phyloP scores from a whole-genome alignment of 2,329 filamentous ascomycete species.

The Graphium sp. region DNA sequence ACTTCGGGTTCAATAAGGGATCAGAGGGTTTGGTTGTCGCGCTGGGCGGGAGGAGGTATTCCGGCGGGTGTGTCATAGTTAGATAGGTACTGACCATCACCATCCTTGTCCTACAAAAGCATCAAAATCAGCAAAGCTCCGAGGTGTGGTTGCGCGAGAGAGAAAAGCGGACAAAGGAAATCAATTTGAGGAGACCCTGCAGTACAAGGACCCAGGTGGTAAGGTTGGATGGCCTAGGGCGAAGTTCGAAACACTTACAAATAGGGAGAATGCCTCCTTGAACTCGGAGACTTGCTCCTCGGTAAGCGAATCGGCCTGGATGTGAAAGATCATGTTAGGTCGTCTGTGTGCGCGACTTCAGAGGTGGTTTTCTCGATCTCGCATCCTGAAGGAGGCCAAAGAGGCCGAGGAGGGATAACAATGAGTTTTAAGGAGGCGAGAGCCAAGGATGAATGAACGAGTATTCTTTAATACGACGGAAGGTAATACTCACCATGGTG shows the following conservation, averaged over 20 bases:
- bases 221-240: no score
- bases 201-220: no score
- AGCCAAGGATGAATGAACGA: no score
- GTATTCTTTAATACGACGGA: no score
- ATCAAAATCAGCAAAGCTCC: conserved; percentile 9
- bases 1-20: background rate
- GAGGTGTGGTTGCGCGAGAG: background rate
- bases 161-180: background rate
- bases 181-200: background rate
- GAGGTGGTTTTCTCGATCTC: no score
- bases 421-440: no score
- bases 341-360: no score
- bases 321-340: conserved; percentile 2
- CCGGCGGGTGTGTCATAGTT: background rate
- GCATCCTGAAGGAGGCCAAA: no score
- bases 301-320: conserved; percentile 88
- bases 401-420: no score
- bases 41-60: background rate
- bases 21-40: no score
- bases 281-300: conserved; percentile 99
- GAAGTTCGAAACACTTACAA: conserved; percentile 49
- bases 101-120: conserved; percentile 61
- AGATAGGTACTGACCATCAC: conserved; percentile 56
- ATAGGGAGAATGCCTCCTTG: conserved; percentile 99
- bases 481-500: background rate